These are phyloP conservation scores for Cajanus cajan DNA, from an alignment of 306 rosid species.

Conservation along the genomic window DNA sequence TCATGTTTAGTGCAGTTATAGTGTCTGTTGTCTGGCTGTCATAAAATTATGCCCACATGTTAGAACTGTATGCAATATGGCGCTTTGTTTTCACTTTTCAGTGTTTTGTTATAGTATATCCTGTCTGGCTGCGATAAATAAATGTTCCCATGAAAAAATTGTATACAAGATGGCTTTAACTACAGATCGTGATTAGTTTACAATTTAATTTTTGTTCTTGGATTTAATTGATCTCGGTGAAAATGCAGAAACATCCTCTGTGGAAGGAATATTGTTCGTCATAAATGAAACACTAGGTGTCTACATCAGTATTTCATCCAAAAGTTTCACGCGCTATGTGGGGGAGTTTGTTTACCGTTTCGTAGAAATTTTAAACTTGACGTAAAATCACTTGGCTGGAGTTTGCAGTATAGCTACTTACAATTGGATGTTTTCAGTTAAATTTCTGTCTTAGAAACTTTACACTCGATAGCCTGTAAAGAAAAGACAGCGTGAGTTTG, in stretches of 20 bases:
- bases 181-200: not conserved
- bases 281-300: slow-evolving; percentile 44
- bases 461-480: slow-evolving; percentile 34
- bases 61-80: not conserved
- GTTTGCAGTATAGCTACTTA: slow-evolving; percentile 21
- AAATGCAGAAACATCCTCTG: slow-evolving; percentile 67
- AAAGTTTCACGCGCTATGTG: not conserved
- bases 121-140: too few relatives aligned
- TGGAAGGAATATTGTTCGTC: slow-evolving; percentile 59
- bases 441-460: not conserved
- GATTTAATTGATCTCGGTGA: not conserved
- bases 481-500: slow-evolving; percentile 21
- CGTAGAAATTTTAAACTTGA: slow-evolving; percentile 19
- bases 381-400: slow-evolving; percentile 13
- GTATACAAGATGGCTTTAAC: not conserved
- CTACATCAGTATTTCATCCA: not conserved
- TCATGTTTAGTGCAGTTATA: slow-evolving; percentile 6
- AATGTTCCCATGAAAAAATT: too few relatives aligned
- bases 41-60: not conserved
- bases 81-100: not conserved
- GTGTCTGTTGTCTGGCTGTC: slow-evolving; percentile 11
- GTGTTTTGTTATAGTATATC: not conserved
- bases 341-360: not conserved
- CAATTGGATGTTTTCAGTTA: not conserved
- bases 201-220: not conserved